Percentiles rank a stretch among this genome's conserved stretches.
These are phyloP conservation scores for Nicotiana noctiflora DNA, from an alignment of 257 asterid genomes.

Conservation along the genomic window DNA sequence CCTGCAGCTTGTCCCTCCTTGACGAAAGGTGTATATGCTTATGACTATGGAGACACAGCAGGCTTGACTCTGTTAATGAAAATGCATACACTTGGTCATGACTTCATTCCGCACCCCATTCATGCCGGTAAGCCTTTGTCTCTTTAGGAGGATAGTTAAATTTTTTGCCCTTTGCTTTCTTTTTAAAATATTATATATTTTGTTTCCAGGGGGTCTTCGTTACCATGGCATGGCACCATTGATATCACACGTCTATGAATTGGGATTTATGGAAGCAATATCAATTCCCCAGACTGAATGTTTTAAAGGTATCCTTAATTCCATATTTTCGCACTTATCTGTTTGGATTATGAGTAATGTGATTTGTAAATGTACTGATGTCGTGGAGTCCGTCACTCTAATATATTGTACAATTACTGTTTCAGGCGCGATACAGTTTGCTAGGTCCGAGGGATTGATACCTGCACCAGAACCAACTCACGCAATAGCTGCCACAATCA, in stretches of 20 bases:
- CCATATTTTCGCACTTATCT: too few species aligned
- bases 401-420: not conserved
- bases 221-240: constrained; percentile 97
- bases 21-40: constrained; percentile 85
- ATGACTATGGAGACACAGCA: constrained; percentile 89
- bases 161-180: not conserved
- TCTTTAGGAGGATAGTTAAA: not conserved
- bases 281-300: constrained; percentile 88
- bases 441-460: constrained; percentile 81
- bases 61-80: constrained; percentile 98
- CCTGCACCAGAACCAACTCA: constrained; percentile 96
- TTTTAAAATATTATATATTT: not conserved
- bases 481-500: constrained; percentile 82
- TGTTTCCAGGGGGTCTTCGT: constrained; percentile 64
- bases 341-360: too few species aligned
- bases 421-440: constrained; percentile 80
- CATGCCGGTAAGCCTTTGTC: constrained; percentile 55
- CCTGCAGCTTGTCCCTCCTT: constrained; percentile 94
- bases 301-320: constrained; percentile 46
- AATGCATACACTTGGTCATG: constrained; percentile 98
- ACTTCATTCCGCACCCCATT: constrained; percentile 87
- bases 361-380: too few species aligned
- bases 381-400: too few species aligned
- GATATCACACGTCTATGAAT: constrained; percentile 76
- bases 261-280: constrained; percentile 70